phyloP scores from a whole-genome alignment of 306 rosid genomes.

The Delonix regia region DNA sequence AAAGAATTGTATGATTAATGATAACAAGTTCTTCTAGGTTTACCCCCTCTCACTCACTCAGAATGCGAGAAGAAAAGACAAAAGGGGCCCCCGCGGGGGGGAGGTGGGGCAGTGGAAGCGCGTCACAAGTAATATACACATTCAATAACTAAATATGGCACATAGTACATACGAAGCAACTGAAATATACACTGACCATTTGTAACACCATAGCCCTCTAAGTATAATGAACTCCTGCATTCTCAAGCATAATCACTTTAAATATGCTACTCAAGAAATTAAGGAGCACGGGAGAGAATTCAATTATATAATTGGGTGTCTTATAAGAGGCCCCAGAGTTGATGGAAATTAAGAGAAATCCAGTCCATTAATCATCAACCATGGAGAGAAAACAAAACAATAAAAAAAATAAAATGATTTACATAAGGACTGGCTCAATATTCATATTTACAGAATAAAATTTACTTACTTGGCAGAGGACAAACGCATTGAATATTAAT shows the following conservation, averaged over 20 bases:
- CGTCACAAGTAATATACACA: background rate
- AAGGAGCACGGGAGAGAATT: background rate
- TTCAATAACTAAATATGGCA: slow-evolving; percentile 23
- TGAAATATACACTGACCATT: background rate
- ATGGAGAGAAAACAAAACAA: background rate
- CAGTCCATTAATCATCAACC: slow-evolving; percentile 14
- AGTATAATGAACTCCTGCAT: slow-evolving; percentile 8
- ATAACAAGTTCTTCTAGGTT: background rate
- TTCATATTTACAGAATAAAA: slow-evolving; percentile 12
- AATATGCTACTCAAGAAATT: slow-evolving; percentile 1
- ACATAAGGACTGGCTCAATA: slow-evolving; percentile 10
- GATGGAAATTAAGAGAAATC: background rate
- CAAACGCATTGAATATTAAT: slow-evolving; percentile 87
- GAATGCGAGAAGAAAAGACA: background rate
- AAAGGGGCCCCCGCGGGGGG: too few species aligned
- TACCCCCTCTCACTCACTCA: background rate
- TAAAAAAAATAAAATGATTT: background rate
- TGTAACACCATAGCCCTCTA: slow-evolving; percentile 13
- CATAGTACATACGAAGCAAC: slow-evolving; percentile 24
- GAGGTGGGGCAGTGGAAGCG: background rate
- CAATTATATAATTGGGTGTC: background rate
- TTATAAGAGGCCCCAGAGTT: background rate
- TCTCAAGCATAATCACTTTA: slow-evolving; percentile 6
- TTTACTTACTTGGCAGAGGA: slow-evolving; percentile 82
- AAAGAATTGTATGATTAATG: too few species aligned